Evolutionary conservation across 306 rosid species (phyloP), one percentile per base, ranked within the genome.

Genomic region (Ochetophila trinervis): DNA sequence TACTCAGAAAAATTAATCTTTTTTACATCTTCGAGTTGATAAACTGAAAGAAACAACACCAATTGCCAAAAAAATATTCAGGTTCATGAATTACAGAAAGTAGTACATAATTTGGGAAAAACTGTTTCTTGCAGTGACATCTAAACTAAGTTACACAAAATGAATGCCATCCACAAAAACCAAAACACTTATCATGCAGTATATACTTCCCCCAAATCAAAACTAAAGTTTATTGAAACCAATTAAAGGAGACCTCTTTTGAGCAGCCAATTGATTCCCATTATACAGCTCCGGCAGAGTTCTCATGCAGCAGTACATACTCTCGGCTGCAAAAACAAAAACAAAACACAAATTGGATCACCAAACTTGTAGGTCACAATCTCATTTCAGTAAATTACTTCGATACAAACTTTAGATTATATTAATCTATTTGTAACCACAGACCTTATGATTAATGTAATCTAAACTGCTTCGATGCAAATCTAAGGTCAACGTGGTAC

Each of bases 301-400:
- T 90, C 87, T 93, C 96, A 17, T 93, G 99, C 74, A 93, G 77
- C 36, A 93, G 63, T 13, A 93, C 99, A 78, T 93, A 93, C 74
- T 93, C 99, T 71, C 97, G 99, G 85, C 99, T 93, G 87, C 83
- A 87, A 74, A 74, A 44, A 37, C 62, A 62, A 62, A 42, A 47
- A n/a, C 15, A 27, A 54, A 5, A n/a, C 18, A 53, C 10, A 10
- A 44, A 30, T 6, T 11, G 9, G 22, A 13, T 48, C 36, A 20
- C 8, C 1, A 3, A 40, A 40, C 0, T 10, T 2, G 44, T 14
- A 49, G 53, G 2, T 49, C 5, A 17, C 20, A 13, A 15, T 49
- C 18, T 3, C 7, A 49, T 49, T 16, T 17, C 5, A 49, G 53
- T 4, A 1, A 15, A 49, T 4, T 49, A 49, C 7, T 40, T 40